These are phyloP conservation scores for Coix lacrymajobi DNA, from an alignment of 176 grass and related monocot genomes.

Conservation along the genomic window DNA sequence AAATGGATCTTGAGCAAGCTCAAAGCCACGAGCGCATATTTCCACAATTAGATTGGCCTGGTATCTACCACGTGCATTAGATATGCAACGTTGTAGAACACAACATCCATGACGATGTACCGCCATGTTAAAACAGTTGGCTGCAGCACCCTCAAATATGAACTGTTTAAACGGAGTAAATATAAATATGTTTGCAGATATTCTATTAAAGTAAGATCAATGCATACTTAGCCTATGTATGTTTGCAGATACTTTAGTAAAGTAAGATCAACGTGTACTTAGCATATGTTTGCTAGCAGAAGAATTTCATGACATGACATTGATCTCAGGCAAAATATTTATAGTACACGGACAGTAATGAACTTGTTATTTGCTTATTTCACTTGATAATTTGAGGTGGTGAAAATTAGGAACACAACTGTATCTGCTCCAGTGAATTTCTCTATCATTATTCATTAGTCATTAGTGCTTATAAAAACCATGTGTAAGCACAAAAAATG, in stretches of 20 bases:
- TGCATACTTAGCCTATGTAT: neutral
- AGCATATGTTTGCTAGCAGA: neutral
- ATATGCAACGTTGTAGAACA: constrained; percentile 82
- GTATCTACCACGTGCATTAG: constrained; percentile 45
- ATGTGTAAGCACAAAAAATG: neutral
- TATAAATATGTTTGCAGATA: neutral
- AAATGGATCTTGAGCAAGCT: constrained; percentile 72
- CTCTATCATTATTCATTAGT: too few relatives aligned
- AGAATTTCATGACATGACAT: neutral
- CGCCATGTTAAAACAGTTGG: constrained; percentile 61
- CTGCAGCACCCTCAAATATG: constrained; percentile 77
- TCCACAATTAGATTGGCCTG: constrained; percentile 54
- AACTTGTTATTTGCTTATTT: neutral
- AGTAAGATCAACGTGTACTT: neutral
- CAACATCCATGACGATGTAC: constrained; percentile 83
- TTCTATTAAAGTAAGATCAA: neutral
- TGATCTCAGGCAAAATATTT: neutral
- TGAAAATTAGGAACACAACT: neutral
- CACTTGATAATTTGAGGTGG: neutral
- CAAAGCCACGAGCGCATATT: constrained; percentile 61
- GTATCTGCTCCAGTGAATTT: neutral
- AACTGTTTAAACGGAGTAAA: constrained; percentile 39
- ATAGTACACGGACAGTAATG: neutral
- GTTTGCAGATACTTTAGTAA: neutral
- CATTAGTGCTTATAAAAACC: neutral